Base-by-base conservation (phyloP, 495 filamentous ascomycete genomes). In the Articulospora tetracladia region DNA sequence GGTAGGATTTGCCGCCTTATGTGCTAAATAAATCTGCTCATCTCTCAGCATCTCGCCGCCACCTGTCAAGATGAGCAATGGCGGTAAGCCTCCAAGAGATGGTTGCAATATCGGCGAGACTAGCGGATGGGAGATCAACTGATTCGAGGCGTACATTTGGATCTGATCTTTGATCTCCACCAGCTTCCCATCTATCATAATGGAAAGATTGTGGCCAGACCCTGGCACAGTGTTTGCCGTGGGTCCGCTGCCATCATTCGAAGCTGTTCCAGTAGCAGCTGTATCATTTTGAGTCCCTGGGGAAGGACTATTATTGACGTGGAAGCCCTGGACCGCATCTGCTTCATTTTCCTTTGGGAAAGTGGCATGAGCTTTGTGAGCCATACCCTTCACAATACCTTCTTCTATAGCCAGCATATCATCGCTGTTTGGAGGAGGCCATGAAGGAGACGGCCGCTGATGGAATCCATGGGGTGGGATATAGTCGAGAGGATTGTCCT, bases 11-110 rank as follows among this genome's bases (percentile, higher is more conserved):
- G 93, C 91, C 20, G 91, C 92, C 73, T 97, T 98, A 67, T 98
- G 93, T 4, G 93, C 93, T 4, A 97, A 60, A 62, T 97, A 98
- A 57, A 97, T 88, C 65, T 98, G 93, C 73, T 98, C 93, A 68
- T 98, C 93, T 13, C 89, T 84, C 13, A 98, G 79, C 58, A 92
- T 81, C 70, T 98, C 93, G 2, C 90, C 93, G 1, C 93, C 91
- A 6, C 93, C 93, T 13, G 86, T 86, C 63, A 95, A 79, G 48
- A 98, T 87, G 8, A 96, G 79, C 7, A 98, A 76, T 11, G 93
- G 93, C 1, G 91, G 92, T 3, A 98, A 78, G 0, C 93, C 93
- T 50, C 93, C 93, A 1, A 98, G 80, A 1, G 91, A 90, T 7
- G 91, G 84, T 61, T 96, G 90, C 62, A 96, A 75, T 10, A 91